Base-by-base conservation (phyloP, 129 eudicot species). In the Flaveria bidentis region DNA sequence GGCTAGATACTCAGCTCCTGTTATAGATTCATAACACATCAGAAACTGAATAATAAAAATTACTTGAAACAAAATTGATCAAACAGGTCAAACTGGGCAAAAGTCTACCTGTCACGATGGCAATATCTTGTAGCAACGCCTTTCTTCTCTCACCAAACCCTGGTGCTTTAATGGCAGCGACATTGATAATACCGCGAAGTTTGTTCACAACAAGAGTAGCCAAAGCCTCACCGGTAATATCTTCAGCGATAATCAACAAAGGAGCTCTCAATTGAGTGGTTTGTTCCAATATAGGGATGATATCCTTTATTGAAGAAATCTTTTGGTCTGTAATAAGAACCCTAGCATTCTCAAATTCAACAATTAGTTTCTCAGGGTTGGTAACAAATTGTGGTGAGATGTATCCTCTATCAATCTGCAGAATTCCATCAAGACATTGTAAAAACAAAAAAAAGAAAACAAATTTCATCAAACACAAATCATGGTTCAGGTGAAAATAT, bases 1-100 rank as follows among this genome's bases (percentile, higher is more conserved):
- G n/a, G 98, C 98, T 79, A 90, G 98, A 78, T 70, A 93, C 85
- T 93, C 97, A 6, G 98, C 96, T 65, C 98, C 98, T 93, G 83
- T 12, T 26, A 57, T 17, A 26, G 3, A 69, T 60, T 9, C 14
- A 45, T 15, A 66, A 14, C 45, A 10, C 36, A 16, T 16, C 17
- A 42, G 13, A 0, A 30, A 36, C 39, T 2, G 11, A 6, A 30
- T 63, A 15, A 63, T 14, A 63, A 6, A 18, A 28, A 5, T 30
- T 6, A 63, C 46, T 63, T 63, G 13, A 63, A 30, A 63, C 5
- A 30, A 30, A 11, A 11, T 2, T 10, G 47, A 1, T 49, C 22
- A 26, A 22, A 15, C 10, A 0, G 26, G 22, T 63, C 69, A 62
- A 33, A 62, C 12, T 1, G 45, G 45, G 30, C 22, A 15, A 63